These are phyloP conservation scores for Pseudonitzschia delicatissima DNA, from an alignment of 108 stramenopile genomes.

Conservation along the genomic window DNA sequence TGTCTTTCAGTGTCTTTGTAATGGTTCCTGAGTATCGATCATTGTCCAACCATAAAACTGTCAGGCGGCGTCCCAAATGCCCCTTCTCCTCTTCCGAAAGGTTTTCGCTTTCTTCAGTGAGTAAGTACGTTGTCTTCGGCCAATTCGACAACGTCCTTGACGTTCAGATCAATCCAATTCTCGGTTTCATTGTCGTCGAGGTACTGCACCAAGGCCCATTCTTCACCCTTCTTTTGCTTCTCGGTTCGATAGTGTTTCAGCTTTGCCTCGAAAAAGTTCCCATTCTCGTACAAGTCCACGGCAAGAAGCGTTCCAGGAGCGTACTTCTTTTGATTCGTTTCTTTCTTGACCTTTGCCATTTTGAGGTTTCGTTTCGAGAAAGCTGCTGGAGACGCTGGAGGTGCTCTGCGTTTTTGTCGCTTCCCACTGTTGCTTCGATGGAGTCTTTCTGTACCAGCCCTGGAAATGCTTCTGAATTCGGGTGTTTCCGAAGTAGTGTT, in stretches of 20 bases:
- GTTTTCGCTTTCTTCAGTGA: background rate
- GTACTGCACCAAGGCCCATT: background rate
- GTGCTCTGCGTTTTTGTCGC: no score
- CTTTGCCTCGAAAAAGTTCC: slow-evolving; percentile 4
- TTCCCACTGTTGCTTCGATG: no score
- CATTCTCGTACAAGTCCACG: background rate
- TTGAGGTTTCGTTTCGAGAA: background rate
- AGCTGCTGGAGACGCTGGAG: no score
- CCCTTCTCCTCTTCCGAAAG: background rate
- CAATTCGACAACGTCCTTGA: background rate
- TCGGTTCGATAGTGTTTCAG: background rate
- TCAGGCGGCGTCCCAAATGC: slow-evolving; percentile 1
- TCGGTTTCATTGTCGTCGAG: background rate
- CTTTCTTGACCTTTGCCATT: background rate
- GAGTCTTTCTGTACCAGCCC: no score
- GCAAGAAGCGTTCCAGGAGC: slow-evolving; percentile 1
- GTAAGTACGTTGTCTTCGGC: background rate
- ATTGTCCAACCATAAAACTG: background rate
- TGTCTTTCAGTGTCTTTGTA: background rate
- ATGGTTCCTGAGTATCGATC: background rate
- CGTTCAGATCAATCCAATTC: slow-evolving; percentile 6
- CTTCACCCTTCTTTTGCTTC: background rate
- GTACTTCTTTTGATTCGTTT: background rate
- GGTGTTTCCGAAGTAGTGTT: no score
- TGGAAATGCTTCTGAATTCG: no score